Base-by-base conservation (phyloP, 2,329 filamentous ascomycete genomes). In the Calonectria pseudoturangicola region DNA sequence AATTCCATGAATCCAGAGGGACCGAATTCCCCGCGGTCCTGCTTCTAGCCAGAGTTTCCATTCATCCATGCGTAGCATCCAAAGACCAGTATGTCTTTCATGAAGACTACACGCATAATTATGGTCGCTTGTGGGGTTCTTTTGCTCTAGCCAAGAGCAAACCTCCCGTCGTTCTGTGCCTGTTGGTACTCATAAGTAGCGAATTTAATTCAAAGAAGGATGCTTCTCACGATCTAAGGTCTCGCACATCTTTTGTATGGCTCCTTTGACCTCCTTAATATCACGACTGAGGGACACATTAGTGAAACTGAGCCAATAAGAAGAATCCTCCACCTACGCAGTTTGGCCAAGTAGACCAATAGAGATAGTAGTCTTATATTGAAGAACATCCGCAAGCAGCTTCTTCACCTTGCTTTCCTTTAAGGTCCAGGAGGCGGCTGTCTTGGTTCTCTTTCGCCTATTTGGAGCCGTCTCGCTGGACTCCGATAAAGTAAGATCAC, bases 1-100 rank as follows among this genome's bases (percentile, higher is more conserved):
- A n/a, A 68, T 68, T 4, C 66, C 66, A 30, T 68, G 43, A 18
- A 68, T 39, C 66, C 66, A 62, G 25, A 68, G 41, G 41, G 12
- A 50, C 1, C 54, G 51, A 12, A 47, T 9, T 7, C 18, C 25
- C 2, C 21, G 25, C 30, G 15, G n/a, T 47, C 12, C 13, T 9
- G 33, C 4, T 41, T 21, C 16, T 9, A 62, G 39, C 66, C 66
- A 62, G 12, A 16, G 21, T 27, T 16, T 16, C 66, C 66, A 68
- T 64, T 48, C 60, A 25, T 27, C 9, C 27, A 47, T 16, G 10
- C 41, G 60, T 25, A 64, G 41, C 41, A 64, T 33, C 60, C 60
- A 64, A 25, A 28, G 27, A 13, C 58, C 13, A 15, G 58, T 63
- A 18, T 25, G n/a, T 4, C 12, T 15, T 18, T 63, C 58, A 28